Percentiles rank a stretch among this genome's conserved stretches.
These are phyloP conservation scores for Suillus variegatus DNA, from an alignment of 768 basidiomycete species.

Conservation along the genomic window DNA sequence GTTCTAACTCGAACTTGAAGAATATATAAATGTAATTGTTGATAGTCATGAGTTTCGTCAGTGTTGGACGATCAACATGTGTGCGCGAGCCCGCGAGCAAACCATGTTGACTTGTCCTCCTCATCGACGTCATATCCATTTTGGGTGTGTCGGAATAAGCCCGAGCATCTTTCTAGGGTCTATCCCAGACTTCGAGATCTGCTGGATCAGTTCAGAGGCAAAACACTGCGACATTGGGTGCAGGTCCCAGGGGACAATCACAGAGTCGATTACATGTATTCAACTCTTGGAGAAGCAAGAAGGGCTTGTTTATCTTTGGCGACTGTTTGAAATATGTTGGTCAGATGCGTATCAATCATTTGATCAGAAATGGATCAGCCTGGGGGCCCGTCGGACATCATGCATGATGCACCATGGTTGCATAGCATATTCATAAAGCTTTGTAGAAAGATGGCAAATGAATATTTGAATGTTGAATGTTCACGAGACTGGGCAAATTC, in stretches of 20 bases:
- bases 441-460: no score
- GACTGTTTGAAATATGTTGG: constrained; percentile 3
- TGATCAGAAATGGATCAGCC: not conserved
- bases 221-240: not conserved
- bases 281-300: not conserved
- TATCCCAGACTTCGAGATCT: not conserved
- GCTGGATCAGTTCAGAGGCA: not conserved
- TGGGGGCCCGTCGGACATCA: not conserved
- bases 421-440: not conserved
- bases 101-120: not conserved
- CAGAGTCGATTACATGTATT: not conserved
- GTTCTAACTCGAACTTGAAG: constrained; percentile 4
- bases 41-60: not conserved
- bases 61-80: no score
- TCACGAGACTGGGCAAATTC: no score
- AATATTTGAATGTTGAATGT: no score
- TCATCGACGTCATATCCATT: no score
- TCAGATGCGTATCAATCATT: not conserved
- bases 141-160: not conserved
- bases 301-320: constrained; percentile 16
- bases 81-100: no score
- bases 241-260: not conserved
- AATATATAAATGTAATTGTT: constrained; percentile 2
- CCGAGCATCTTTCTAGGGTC: not conserved
- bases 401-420: not conserved